Conservation (phyloP, 345 rosid species). For the Pistacia integerrima region DNA sequence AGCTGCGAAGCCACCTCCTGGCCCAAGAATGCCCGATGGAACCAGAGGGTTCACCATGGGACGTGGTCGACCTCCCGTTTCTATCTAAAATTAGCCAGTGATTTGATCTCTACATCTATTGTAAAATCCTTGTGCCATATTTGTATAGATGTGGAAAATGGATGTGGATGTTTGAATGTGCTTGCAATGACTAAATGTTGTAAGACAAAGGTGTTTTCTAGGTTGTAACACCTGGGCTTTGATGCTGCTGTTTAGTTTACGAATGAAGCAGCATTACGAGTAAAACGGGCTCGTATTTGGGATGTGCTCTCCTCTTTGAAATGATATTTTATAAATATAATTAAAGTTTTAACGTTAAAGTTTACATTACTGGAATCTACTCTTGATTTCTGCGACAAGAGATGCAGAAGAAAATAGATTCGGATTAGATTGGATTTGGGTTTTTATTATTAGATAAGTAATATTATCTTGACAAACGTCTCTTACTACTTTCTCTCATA, state of each 20-base stretch:
- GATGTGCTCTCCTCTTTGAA: background rate
- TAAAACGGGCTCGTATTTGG: background rate
- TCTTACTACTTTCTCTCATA: too few species aligned
- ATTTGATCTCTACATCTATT: conserved; percentile 24
- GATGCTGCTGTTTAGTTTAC: background rate
- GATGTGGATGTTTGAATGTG: conserved; percentile 6
- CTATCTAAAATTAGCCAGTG: conserved; percentile 23
- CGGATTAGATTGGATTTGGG: too few species aligned
- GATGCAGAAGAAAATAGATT: too few species aligned
- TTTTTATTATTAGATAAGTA: too few species aligned
- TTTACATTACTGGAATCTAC: too few species aligned
- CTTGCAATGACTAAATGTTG: background rate
- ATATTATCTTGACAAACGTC: too few species aligned
- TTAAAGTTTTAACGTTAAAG: background rate
- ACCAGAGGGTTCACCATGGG: conserved; percentile 93
- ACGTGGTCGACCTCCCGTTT: conserved; percentile 62
- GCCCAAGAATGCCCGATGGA: conserved; percentile 99
- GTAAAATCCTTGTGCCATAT: conserved; percentile 9
- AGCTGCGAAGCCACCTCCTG: conserved; percentile 77
- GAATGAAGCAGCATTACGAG: background rate
- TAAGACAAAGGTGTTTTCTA: too few species aligned
- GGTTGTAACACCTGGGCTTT: background rate
- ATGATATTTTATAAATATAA: background rate
- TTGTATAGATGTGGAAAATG: conserved; percentile 24
- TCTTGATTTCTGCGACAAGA: too few species aligned